Evolutionary conservation across 2,329 filamentous ascomycete genomes (phyloP).

Genomic region (Tolypocladium capitatum): DNA sequence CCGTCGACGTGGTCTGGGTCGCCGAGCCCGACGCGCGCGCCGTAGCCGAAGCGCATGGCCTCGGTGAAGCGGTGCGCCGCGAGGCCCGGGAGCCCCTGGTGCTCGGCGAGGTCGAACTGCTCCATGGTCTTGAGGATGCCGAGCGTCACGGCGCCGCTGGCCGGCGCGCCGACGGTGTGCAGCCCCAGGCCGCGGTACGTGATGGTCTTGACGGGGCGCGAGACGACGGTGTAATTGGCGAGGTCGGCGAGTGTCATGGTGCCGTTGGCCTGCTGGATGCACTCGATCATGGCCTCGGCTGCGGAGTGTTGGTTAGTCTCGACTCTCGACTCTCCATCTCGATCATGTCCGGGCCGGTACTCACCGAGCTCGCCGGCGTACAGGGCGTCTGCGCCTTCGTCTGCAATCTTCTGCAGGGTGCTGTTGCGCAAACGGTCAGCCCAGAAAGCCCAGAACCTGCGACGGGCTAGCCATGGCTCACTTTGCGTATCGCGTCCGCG

Average conservation of each 20-base stretch:
- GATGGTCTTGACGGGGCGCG: constrained; percentile 50
- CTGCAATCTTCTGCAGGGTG: constrained; percentile 65
- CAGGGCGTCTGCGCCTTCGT: constrained; percentile 58
- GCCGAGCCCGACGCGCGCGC: constrained; percentile 61
- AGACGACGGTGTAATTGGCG: constrained; percentile 53
- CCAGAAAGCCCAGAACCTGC: background rate
- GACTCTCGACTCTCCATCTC: no score
- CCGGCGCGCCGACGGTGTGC: constrained; percentile 57
- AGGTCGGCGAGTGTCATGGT: constrained; percentile 76
- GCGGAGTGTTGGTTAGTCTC: constrained; percentile 10
- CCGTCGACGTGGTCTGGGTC: constrained; percentile 64
- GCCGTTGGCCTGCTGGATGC: constrained; percentile 58
- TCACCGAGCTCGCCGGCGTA: constrained; percentile 54
- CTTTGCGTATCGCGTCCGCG: constrained; percentile 62
- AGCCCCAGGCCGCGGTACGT: constrained; percentile 60
- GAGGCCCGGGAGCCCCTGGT: constrained; percentile 35
- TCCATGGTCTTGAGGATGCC: constrained; percentile 72
- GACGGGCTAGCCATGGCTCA: constrained; percentile 10
- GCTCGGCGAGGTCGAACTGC: constrained; percentile 50
- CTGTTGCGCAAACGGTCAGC: constrained; percentile 14
- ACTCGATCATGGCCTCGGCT: constrained; percentile 61
- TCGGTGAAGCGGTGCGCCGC: constrained; percentile 76
- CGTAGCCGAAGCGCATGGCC: constrained; percentile 82
- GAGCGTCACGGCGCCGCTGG: constrained; percentile 63
- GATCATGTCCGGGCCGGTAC: background rate